Percentiles rank a stretch among this genome's conserved stretches.
These are phyloP conservation scores for Daucus carota DNA, from an alignment of 129 eudicot genomes.

Conservation along the genomic window DNA sequence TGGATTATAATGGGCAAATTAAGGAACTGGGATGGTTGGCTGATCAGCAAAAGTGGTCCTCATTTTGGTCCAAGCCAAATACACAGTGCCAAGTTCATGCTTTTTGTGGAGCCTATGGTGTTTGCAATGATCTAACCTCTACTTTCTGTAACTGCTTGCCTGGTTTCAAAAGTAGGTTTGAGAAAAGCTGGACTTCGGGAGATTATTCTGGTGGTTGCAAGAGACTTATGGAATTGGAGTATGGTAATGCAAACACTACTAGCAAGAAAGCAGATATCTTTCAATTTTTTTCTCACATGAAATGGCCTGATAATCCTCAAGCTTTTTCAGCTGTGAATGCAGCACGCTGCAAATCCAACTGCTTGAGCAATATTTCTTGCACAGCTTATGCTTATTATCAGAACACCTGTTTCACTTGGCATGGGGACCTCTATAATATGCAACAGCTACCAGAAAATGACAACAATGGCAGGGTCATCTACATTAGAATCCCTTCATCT, in stretches of 20 bases:
- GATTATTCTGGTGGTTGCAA: conserved; percentile 69
- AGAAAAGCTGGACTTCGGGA: conserved; percentile 26
- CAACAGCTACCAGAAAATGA: neutral
- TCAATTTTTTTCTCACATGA: conserved; percentile 18
- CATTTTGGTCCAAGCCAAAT: conserved; percentile 64
- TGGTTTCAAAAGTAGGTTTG: conserved; percentile 38
- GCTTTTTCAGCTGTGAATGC: conserved; percentile 15
- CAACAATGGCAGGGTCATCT: neutral
- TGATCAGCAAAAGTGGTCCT: conserved; percentile 28
- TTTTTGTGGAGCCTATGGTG: conserved; percentile 59
- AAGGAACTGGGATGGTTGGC: conserved; percentile 43
- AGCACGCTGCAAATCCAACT: conserved; percentile 27
- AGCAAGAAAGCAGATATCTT: conserved; percentile 22
- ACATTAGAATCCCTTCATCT: neutral
- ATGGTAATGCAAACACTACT: conserved; percentile 12
- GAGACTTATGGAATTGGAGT: conserved; percentile 30
- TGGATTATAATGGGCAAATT: conserved; percentile 56
- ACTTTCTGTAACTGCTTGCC: conserved; percentile 53
- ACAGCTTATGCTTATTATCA: conserved; percentile 20
- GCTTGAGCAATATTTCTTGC: conserved; percentile 27
- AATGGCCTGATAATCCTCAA: conserved; percentile 18
- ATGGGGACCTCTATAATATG: conserved; percentile 20
- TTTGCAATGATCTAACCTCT: conserved; percentile 32
- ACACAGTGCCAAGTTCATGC: conserved; percentile 58
- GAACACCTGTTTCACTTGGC: conserved; percentile 26